These are phyloP conservation scores for Allium fistulosum DNA, from an alignment of 106 monocot species.

Conservation along the genomic window DNA sequence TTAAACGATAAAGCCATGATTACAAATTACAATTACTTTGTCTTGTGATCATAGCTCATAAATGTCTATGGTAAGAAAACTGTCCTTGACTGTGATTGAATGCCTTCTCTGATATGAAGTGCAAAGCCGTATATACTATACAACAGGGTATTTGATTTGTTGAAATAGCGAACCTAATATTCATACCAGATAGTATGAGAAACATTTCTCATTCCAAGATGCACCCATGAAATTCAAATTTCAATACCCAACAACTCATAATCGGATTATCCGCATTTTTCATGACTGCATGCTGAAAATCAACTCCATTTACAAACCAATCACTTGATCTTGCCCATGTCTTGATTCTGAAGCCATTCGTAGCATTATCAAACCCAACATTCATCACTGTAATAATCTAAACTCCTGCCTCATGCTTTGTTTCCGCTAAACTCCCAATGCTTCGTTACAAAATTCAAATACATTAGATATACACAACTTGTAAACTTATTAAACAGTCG, in stretches of 20 bases:
- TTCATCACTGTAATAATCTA: slow-evolving; percentile 5
- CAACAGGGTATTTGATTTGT: no score
- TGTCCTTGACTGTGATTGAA: no score
- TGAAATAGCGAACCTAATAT: no score
- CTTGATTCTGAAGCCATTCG: slow-evolving; percentile 23
- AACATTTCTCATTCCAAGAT: no score
- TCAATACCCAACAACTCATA: background rate
- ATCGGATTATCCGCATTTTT: slow-evolving; percentile 15
- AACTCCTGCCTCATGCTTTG: background rate
- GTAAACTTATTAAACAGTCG: background rate
- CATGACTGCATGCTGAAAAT: slow-evolving; percentile 16
- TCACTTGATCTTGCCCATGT: slow-evolving; percentile 11
- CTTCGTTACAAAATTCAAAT: background rate
- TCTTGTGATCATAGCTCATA: no score
- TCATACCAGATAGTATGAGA: no score
- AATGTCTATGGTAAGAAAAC: no score
- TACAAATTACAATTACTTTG: no score
- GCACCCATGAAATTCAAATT: no score
- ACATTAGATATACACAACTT: background rate
- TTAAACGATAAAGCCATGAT: no score
- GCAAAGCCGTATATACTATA: no score
- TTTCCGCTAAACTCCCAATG: background rate
- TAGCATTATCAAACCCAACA: slow-evolving; percentile 9
- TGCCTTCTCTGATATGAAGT: no score
- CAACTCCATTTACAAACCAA: slow-evolving; percentile 6